phyloP scores from a whole-genome alignment of 164 flowering plant species.

The Vitis rupestris region DNA sequence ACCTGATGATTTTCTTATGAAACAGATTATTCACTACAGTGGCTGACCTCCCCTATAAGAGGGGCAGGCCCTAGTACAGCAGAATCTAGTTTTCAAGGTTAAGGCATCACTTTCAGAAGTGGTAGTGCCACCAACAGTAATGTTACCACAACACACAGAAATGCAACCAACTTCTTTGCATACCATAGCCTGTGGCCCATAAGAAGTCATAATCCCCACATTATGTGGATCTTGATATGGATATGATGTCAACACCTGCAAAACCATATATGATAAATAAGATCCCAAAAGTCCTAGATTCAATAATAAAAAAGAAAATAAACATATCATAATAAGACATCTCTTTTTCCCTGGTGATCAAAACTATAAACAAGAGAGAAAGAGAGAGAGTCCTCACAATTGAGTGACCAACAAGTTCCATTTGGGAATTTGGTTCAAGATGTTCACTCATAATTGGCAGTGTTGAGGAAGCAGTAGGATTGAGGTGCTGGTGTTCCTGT shows the following conservation, averaged over 20 bases:
- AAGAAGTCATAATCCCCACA: constrained; percentile 34
- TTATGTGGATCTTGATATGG: constrained; percentile 36
- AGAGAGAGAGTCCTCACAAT: constrained; percentile 25
- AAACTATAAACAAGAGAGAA: background rate
- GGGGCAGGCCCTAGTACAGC: background rate
- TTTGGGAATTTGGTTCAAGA: constrained; percentile 32
- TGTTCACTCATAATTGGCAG: constrained; percentile 17
- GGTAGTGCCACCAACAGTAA: background rate
- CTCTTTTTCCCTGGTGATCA: no score
- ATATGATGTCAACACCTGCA: constrained; percentile 46
- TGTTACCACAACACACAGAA: background rate
- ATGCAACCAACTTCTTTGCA: background rate
- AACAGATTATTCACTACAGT: background rate
- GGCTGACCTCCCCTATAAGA: background rate
- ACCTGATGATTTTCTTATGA: background rate
- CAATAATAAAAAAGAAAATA: no score
- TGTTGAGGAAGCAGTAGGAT: constrained; percentile 17
- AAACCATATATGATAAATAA: background rate
- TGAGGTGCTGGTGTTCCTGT: constrained; percentile 16
- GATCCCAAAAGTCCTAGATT: background rate
- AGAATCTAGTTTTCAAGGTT: background rate
- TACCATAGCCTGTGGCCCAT: constrained; percentile 34
- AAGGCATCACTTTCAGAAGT: background rate
- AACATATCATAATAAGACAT: no score
- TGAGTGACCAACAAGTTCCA: constrained; percentile 51